These are phyloP conservation scores for Schoenoplectus tabernaemontani DNA, from an alignment of 202 grass and related monocot species.

Conservation along the genomic window DNA sequence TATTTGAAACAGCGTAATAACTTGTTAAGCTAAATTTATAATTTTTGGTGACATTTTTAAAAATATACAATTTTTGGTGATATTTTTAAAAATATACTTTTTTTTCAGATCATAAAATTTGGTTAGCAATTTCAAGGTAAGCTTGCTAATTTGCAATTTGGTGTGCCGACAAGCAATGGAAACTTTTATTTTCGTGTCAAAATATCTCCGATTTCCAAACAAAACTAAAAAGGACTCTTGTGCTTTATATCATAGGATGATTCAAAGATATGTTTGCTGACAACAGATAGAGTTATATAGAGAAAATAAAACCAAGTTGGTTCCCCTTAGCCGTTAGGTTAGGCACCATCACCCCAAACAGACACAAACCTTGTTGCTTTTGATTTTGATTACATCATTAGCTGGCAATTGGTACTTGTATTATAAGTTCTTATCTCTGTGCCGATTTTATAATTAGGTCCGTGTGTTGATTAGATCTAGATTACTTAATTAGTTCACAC, in stretches of 20 bases:
- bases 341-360: not conserved
- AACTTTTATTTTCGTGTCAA: not conserved
- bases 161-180: not conserved
- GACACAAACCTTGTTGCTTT: not conserved
- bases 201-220: not conserved
- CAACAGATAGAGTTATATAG: not conserved
- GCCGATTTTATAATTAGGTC: constrained; percentile 7
- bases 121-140: not conserved
- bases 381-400: not conserved
- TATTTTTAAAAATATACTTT: not conserved
- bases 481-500: too few species aligned
- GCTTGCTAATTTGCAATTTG: not conserved
- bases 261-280: not conserved
- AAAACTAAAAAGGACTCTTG: not conserved
- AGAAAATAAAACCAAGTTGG: not conserved
- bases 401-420: not conserved
- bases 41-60: too few species aligned
- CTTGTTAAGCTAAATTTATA: not conserved
- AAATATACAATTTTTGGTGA: too few species aligned
- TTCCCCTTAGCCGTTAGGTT: not conserved
- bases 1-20: not conserved
- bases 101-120: not conserved
- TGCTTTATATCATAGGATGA: not conserved
- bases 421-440: constrained; percentile 9
- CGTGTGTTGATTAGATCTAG: not conserved